Percentiles rank a stretch among this genome's conserved stretches.
Conservation (phyloP, 495 filamentous ascomycete genomes). For the Collariella sp. region DNA sequence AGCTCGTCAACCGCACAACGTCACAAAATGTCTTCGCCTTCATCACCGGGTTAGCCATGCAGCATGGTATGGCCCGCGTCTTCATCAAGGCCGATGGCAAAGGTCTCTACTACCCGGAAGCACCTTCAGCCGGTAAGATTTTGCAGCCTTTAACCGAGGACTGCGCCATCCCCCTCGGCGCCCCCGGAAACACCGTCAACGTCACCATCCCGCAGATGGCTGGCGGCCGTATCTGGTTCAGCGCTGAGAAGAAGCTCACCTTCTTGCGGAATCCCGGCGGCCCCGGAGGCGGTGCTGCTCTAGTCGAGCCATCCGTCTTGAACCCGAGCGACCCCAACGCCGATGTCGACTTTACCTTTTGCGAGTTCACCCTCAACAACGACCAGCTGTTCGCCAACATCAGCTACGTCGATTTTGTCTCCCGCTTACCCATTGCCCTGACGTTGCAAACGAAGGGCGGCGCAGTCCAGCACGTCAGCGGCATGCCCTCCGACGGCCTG, state of each 20-base stretch:
- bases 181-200: constrained; percentile 48
- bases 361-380: constrained; percentile 66
- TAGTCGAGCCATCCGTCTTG: constrained; percentile 67
- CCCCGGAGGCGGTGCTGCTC: constrained; percentile 39
- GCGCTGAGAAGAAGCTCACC: constrained; percentile 45
- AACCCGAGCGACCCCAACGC: constrained; percentile 63
- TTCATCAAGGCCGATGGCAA: constrained; percentile 29
- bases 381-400: constrained; percentile 71
- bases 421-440: constrained; percentile 55
- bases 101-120: constrained; percentile 31
- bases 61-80: constrained; percentile 27
- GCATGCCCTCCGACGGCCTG: constrained; percentile 53
- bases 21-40: constrained; percentile 31
- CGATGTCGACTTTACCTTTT: constrained; percentile 57
- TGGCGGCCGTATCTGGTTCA: constrained; percentile 65
- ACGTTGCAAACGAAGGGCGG: constrained; percentile 47
- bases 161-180: constrained; percentile 59
- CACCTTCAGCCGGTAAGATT: constrained; percentile 26
- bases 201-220: constrained; percentile 62
- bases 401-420: constrained; percentile 67
- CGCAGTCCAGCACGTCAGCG: constrained; percentile 48
- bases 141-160: constrained; percentile 46
- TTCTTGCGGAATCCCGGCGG: constrained; percentile 62
- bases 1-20: constrained; percentile 31
- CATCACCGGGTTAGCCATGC: constrained; percentile 39